Evolutionary conservation across 768 basidiomycete species (phyloP).

Genomic region (Melanogaster broomeanus): DNA sequence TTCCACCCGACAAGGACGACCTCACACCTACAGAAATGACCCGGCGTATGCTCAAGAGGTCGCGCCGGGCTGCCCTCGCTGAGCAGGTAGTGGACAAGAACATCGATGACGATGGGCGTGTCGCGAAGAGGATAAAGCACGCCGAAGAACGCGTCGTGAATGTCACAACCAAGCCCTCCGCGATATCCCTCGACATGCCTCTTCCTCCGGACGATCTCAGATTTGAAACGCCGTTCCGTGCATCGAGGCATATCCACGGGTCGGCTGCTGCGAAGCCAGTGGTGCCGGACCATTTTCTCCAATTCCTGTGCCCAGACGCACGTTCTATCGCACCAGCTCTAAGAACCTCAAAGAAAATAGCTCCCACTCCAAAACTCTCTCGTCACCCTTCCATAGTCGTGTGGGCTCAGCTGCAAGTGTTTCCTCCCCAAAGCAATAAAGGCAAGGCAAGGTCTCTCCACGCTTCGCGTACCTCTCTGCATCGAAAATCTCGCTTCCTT

Average conservation of each 20-base stretch:
- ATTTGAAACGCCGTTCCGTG: constrained; percentile 30
- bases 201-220: constrained; percentile 19
- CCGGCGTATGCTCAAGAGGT: constrained; percentile 48
- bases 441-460: constrained; percentile 8
- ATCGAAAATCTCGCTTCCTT: constrained; percentile 41
- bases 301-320: constrained; percentile 37
- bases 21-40: constrained; percentile 43
- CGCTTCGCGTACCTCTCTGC: constrained; percentile 21
- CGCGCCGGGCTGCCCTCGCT: constrained; percentile 36
- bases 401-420: constrained; percentile 42
- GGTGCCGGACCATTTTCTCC: constrained; percentile 43
- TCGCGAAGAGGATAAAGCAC: constrained; percentile 37
- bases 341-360: constrained; percentile 43
- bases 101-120: constrained; percentile 18
- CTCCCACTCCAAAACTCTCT: constrained; percentile 28
- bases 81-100: constrained; percentile 23
- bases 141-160: constrained; percentile 13
- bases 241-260: constrained; percentile 22
- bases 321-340: constrained; percentile 41
- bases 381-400: constrained; percentile 49
- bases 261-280: constrained; percentile 21
- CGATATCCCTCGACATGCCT: constrained; percentile 1
- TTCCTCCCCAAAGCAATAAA: constrained; percentile 36
- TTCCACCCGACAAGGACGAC: constrained; percentile 30
- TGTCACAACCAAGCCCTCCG: constrained; percentile 1